A percentile compares a stretch with the other conserved stretches of the same genome.
These are phyloP conservation scores for Fusarium sp. DNA, from an alignment of 2,329 filamentous ascomycete genomes.

Conservation along the genomic window DNA sequence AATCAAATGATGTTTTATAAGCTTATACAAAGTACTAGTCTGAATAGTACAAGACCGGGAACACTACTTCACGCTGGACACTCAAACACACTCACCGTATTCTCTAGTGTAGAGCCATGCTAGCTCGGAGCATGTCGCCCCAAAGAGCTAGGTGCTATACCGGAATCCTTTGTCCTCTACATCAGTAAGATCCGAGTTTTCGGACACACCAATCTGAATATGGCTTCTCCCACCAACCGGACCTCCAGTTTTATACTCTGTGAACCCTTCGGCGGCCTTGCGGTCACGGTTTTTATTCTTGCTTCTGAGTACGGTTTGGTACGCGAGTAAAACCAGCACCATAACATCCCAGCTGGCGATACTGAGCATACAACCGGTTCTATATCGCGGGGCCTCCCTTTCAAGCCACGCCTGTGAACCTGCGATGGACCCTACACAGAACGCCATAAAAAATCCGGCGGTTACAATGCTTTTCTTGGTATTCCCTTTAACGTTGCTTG, in stretches of 20 bases:
- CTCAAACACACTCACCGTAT: neutral
- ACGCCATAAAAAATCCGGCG: slow-evolving; percentile 46
- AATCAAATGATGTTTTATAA: neutral
- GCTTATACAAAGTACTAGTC: neutral
- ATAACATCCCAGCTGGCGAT: slow-evolving; percentile 37
- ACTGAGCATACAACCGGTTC: slow-evolving; percentile 38
- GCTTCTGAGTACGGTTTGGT: slow-evolving; percentile 15
- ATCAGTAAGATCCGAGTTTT: slow-evolving; percentile 44
- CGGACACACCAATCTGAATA: slow-evolving; percentile 15
- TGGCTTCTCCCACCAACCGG: slow-evolving; percentile 9
- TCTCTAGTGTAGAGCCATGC: neutral
- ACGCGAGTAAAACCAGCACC: slow-evolving; percentile 18
- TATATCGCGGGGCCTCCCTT: slow-evolving; percentile 41
- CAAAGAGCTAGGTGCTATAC: slow-evolving; percentile 35
- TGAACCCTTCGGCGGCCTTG: slow-evolving; percentile 9
- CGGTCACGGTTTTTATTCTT: slow-evolving; percentile 27
- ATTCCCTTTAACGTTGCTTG: slow-evolving; percentile 49
- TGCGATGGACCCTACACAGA: slow-evolving; percentile 46
- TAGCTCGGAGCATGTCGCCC: neutral
- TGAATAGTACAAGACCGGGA: neutral
- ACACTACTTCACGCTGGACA: neutral
- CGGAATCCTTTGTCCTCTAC: slow-evolving; percentile 43
- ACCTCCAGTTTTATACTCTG: slow-evolving; percentile 9
- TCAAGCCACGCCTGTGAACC: slow-evolving; percentile 43
- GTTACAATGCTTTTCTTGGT: slow-evolving; percentile 48